These are phyloP conservation scores for Candida hungchunana DNA, from an alignment of 805 yeast species.

Conservation along the genomic window DNA sequence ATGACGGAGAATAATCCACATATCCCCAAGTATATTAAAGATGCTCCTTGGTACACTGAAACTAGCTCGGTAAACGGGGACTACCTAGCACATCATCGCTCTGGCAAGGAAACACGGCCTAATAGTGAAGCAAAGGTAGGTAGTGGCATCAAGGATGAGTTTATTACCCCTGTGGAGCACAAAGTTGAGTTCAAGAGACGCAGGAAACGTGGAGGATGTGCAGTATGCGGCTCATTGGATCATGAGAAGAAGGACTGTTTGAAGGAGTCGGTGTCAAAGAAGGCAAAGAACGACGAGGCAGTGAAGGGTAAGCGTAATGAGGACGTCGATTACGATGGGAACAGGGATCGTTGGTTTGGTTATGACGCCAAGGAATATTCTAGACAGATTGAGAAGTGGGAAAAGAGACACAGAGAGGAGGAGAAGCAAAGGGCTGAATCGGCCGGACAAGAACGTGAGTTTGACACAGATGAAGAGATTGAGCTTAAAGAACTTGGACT, in stretches of 20 bases:
- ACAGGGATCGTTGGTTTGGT: constrained; percentile 51
- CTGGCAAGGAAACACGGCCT: constrained; percentile 25
- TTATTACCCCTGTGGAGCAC: constrained; percentile 19
- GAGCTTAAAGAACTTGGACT: constrained; percentile 39
- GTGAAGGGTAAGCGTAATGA: constrained; percentile 20
- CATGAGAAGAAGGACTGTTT: constrained; percentile 53
- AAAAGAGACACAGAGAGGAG: too few relatives aligned
- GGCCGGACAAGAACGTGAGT: constrained; percentile 10
- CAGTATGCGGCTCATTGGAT: constrained; percentile 50
- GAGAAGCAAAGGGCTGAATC: constrained; percentile 15
- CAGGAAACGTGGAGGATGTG: constrained; percentile 38
- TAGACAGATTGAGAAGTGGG: constrained; percentile 44
- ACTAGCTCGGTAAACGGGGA: constrained; percentile 30
- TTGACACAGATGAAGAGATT: constrained; percentile 40
- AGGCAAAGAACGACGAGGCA: constrained; percentile 11
- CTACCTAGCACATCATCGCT: constrained; percentile 55
- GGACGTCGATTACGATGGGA: constrained; percentile 27
- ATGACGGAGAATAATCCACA: constrained; percentile 28
- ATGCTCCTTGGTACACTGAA: constrained; percentile 37
- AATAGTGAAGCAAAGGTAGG: constrained; percentile 52
- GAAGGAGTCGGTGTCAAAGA: constrained; percentile 46
- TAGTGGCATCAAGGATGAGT: constrained; percentile 49
- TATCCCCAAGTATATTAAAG: constrained; percentile 37
- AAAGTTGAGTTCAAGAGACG: constrained; percentile 5
- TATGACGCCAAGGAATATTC: constrained; percentile 62